phyloP scores from a whole-genome alignment of 306 rosid species.

The Vicia villosa region DNA sequence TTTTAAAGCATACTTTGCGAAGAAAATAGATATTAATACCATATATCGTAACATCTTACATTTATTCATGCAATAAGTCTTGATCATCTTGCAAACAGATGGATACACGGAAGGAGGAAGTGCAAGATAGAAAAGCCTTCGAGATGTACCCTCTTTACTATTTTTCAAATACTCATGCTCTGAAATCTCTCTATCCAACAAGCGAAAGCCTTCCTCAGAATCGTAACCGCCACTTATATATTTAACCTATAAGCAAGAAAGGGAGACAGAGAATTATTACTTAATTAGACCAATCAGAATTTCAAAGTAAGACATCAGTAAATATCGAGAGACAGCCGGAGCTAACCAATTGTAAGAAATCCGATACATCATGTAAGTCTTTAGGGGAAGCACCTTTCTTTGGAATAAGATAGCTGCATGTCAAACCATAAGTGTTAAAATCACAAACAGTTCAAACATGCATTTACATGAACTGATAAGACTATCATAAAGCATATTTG shows the following conservation, averaged over 20 bases:
- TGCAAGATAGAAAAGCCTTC: slow-evolving; percentile 95
- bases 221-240: slow-evolving; percentile 91
- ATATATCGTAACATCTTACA: slow-evolving; percentile 57
- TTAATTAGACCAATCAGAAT: slow-evolving; percentile 19
- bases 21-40: slow-evolving; percentile 1
- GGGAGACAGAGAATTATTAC: neutral
- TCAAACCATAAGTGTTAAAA: slow-evolving; percentile 35
- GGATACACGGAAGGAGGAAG: slow-evolving; percentile 99
- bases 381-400: slow-evolving; percentile 55
- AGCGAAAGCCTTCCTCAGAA: slow-evolving; percentile 72
- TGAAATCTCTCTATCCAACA: slow-evolving; percentile 82
- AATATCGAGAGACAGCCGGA: slow-evolving; percentile 17
- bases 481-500: too few relatives aligned
- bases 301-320: slow-evolving; percentile 9
- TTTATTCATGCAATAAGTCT: slow-evolving; percentile 75
- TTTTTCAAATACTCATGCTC: slow-evolving; percentile 59
- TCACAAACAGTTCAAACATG: slow-evolving; percentile 14
- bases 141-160: slow-evolving; percentile 66
- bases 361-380: slow-evolving; percentile 50
- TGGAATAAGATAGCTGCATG: slow-evolving; percentile 75
- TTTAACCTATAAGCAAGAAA: slow-evolving; percentile 80
- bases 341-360: slow-evolving; percentile 87
- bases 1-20: slow-evolving; percentile 2
- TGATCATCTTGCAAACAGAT: slow-evolving; percentile 91
- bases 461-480: neutral